Base-by-base conservation (phyloP, 2,329 filamentous ascomycete species). In the Talaromyces albobiverticillius region DNA sequence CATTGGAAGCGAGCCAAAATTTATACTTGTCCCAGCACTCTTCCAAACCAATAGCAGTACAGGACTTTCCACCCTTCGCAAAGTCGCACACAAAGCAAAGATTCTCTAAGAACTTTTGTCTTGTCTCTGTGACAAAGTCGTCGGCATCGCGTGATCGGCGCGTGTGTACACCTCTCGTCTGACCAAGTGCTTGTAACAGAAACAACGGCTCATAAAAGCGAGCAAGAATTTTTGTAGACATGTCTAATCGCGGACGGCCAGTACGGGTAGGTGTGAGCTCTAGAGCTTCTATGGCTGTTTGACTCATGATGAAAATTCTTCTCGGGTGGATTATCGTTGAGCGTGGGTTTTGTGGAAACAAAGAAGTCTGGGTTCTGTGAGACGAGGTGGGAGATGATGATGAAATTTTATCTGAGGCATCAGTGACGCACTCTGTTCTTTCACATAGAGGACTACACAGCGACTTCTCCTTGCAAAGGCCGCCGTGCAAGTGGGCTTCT, bases 41-140 rank as follows among this genome's bases (percentile, higher is more conserved):
- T 55, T 80, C 70, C 1, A 79, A 59, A 0, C 68, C 76, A 23
- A 81, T 71, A 0, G 79, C 70, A 0, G 78, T 74, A n/a, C 72
- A 74, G 0, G 71, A 71, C 2, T 64, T 58, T 2, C 78, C 79
- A 0, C 78, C 78, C 57, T 78, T 80, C 0, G 64, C 57, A 46
- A 71, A 71, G 52, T 80, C 78, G 56, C 76, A 79, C 6, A 81
- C 58, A 58, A 73, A 78, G 8, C 75, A 67, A 1, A 80, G 60
- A 25, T 72, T 71, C 3, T 68, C 63, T 0, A 76, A 62, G 23
- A 79, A 73, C 2, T 67, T 59, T 3, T 22, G 59, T 56, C 53
- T 54, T 36, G 11, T 51, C 51, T 53, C 55, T 40, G 7, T 14
- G 22, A 22, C 48, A 56, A n/a, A n/a, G n/a, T 36, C 6, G 20